Base-by-base conservation (phyloP, 73 alveolate species). In the Paramecium sexaurelia region DNA sequence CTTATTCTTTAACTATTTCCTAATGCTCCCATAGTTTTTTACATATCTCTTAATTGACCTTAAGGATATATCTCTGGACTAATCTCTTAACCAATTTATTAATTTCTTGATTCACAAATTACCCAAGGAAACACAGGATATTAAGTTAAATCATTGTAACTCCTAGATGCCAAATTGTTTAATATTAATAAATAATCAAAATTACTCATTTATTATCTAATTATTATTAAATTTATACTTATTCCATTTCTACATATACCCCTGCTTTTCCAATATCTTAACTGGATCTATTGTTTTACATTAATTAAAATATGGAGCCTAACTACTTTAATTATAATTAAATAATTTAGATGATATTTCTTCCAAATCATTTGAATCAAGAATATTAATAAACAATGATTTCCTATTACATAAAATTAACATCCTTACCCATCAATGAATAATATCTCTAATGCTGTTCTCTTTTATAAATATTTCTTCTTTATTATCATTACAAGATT, bases 71-170 rank as follows among this genome's bases (percentile, higher is more conserved):
- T 40, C 56, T 41, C 7, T 40, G 32, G 78, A 51, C 55, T 37
- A n/a, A 17, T 20, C 33, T 86, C 45, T n/a, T 66, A n/a, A 26
- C 66, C 69, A 35, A 19, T 37, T 61, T 56, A 15, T 86, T 55
- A 37, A 13, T 61, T 35, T 8, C 36, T 66, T 2, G 32, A 3
- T n/a, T 73, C 93, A 15, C 92, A 82, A 75, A 97, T 47, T n/a
- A 98, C 95, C 99, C 99, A 98, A 6, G 99, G 99, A 90, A 97
- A 90, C 11, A 98, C 98, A 17, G 99, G 99, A 92, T 98, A 98
- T 92, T 98, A 97, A 43, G 98, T 92, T 20, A 98, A 93, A 92
- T 98, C 99, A 68, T 97, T 97, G 92, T 92, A 97, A 29, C 98
- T 92, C 78, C 99, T 94, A 24, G 98, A 97, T 26, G 98, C 95